These are phyloP conservation scores for Bullera alba DNA, from an alignment of 768 basidiomycete genomes.

Conservation along the genomic window DNA sequence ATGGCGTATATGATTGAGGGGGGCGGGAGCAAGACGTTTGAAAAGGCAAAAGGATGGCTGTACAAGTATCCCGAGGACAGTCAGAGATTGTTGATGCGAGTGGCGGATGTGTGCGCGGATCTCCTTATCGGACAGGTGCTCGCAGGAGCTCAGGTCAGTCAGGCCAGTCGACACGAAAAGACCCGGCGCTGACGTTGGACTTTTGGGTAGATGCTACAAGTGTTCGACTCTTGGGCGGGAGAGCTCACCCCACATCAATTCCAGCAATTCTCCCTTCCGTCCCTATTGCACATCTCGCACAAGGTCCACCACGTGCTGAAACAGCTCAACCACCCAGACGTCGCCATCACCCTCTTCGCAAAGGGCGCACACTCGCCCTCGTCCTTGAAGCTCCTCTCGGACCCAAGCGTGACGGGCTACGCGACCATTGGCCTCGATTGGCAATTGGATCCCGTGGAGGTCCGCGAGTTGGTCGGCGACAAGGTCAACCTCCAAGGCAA, in stretches of 20 bases:
- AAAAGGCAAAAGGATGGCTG: slow-evolving; percentile 89
- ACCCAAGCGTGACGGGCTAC: slow-evolving; percentile 58
- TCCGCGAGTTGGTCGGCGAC: slow-evolving; percentile 55
- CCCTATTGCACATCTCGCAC: slow-evolving; percentile 63
- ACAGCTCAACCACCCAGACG: slow-evolving; percentile 53
- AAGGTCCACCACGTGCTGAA: slow-evolving; percentile 60
- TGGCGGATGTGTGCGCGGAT: slow-evolving; percentile 84
- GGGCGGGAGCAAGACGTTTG: slow-evolving; percentile 80
- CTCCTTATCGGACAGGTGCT: slow-evolving; percentile 86
- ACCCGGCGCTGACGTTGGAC: background rate
- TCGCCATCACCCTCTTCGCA: slow-evolving; percentile 86
- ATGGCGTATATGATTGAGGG: slow-evolving; percentile 99
- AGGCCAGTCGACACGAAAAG: background rate
- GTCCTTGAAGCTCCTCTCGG: slow-evolving; percentile 57
- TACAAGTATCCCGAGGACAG: slow-evolving; percentile 83
- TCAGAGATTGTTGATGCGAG: slow-evolving; percentile 63
- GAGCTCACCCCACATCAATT: slow-evolving; percentile 88
- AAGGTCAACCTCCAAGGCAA: slow-evolving; percentile 65
- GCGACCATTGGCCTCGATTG: slow-evolving; percentile 88
- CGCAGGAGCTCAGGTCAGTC: slow-evolving; percentile 86
- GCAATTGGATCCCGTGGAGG: slow-evolving; percentile 71
- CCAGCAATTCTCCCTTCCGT: slow-evolving; percentile 70
- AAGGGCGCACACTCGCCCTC: slow-evolving; percentile 73
- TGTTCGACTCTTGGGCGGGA: slow-evolving; percentile 95
- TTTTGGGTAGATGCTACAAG: slow-evolving; percentile 68